These are phyloP conservation scores for Pholiota molesta DNA, from an alignment of 768 basidiomycete species.

Conservation along the genomic window DNA sequence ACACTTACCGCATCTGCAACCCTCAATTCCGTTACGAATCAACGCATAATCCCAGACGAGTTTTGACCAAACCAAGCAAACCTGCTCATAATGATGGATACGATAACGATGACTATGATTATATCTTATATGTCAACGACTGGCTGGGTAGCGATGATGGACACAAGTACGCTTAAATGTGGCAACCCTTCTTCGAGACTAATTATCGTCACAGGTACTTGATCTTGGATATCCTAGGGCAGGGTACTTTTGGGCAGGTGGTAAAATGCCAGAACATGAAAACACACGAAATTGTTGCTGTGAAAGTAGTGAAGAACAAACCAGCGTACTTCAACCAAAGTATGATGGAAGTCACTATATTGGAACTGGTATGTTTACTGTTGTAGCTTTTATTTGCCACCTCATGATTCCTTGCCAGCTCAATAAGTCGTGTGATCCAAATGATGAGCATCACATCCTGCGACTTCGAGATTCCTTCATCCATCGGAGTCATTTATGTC, in stretches of 20 bases:
- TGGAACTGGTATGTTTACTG: constrained; percentile 81
- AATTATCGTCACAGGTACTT: constrained; percentile 64
- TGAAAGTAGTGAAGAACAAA: constrained; percentile 99
- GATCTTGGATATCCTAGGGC: constrained; percentile 96
- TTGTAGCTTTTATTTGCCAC: neutral
- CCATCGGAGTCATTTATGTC: constrained; percentile 93
- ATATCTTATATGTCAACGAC: constrained; percentile 99
- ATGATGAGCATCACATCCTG: constrained; percentile 96
- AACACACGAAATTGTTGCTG: constrained; percentile 97
- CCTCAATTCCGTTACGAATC: constrained; percentile 95
- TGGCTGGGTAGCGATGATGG: constrained; percentile 94
- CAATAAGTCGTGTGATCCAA: constrained; percentile 91
- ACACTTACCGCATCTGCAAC: constrained; percentile 95
- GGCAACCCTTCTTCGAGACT: constrained; percentile 5
- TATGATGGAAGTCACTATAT: constrained; percentile 99
- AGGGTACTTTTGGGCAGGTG: constrained; percentile 99
- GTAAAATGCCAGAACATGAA: constrained; percentile 99
- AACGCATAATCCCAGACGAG: constrained; percentile 91
- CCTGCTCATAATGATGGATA: constrained; percentile 95
- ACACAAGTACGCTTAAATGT: constrained; percentile 72
- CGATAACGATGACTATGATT: constrained; percentile 99
- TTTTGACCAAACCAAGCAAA: constrained; percentile 97
- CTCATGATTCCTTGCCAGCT: constrained; percentile 53
- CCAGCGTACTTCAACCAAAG: constrained; percentile 99
- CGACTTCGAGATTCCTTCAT: constrained; percentile 96